Conservation (phyloP, 352 stramenopile genomes). For the Phytophthora colocasiae region DNA sequence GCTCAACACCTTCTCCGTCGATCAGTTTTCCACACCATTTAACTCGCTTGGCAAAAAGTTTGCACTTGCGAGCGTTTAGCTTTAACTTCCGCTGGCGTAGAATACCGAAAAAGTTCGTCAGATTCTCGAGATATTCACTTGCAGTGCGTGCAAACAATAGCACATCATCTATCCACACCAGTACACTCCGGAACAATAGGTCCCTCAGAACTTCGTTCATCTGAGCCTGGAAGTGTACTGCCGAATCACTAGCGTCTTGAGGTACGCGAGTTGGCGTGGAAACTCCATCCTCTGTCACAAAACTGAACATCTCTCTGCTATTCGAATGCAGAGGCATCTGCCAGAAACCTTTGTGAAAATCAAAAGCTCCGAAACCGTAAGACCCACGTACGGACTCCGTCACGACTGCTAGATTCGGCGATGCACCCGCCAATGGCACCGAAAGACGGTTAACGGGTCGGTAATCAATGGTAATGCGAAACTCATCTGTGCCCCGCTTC, state of each 20-base stretch:
- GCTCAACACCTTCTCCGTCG: conserved; percentile 6
- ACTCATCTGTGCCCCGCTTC: too few relatives aligned
- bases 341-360: too few relatives aligned
- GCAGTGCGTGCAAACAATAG: background rate
- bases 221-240: background rate
- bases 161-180: background rate
- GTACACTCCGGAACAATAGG: background rate
- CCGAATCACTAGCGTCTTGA: background rate
- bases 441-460: too few relatives aligned
- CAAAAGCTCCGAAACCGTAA: too few relatives aligned
- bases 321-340: too few relatives aligned
- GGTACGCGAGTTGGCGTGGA: background rate
- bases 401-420: too few relatives aligned
- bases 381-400: too few relatives aligned
- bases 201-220: background rate
- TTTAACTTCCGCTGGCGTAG: conserved; percentile 5
- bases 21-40: conserved; percentile 12
- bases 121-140: background rate
- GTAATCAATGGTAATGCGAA: too few relatives aligned
- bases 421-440: too few relatives aligned
- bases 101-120: conserved; percentile 3
- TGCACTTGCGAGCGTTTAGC: conserved; percentile 5
- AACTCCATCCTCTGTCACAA: background rate
- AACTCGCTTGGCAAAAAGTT: conserved; percentile 2
- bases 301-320: background rate